Conservation (phyloP, 2,329 filamentous ascomycete genomes). For the Aspergillus sp. region DNA sequence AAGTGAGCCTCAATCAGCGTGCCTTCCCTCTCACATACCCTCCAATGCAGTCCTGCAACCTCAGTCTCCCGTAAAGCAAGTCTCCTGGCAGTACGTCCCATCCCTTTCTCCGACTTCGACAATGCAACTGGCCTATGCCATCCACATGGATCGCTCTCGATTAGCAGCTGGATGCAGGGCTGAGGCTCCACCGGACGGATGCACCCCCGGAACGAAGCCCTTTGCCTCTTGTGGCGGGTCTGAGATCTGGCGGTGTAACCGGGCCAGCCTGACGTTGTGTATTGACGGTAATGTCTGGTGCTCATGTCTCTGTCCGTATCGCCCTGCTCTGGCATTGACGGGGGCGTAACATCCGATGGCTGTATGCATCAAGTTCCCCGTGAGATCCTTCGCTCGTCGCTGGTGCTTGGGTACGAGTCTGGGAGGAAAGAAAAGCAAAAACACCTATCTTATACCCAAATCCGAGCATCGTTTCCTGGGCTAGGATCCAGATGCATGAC, state of each 20-base stretch:
- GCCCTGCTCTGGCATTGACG: background rate
- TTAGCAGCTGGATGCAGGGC: conserved; percentile 7
- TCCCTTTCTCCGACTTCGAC: background rate
- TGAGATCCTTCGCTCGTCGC: background rate
- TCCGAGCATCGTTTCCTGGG: background rate
- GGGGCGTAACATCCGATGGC: background rate
- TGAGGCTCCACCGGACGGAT: conserved; percentile 7
- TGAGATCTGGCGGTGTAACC: conserved; percentile 26
- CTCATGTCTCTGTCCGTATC: background rate
- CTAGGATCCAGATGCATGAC: conserved; percentile 19
- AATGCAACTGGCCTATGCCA: conserved; percentile 1
- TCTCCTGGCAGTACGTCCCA: background rate
- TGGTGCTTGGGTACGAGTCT: background rate
- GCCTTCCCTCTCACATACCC: no score
- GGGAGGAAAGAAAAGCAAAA: background rate
- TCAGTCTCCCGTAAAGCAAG: background rate
- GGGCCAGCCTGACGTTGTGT: conserved; percentile 4
- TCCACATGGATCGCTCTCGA: background rate
- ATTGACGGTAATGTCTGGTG: background rate
- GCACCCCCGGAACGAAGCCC: background rate
- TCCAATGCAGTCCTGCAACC: background rate
- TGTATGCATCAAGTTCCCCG: background rate
- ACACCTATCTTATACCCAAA: background rate
- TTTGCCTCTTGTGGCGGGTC: conserved; percentile 15
- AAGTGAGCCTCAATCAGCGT: no score